Base-by-base conservation (phyloP, 257 asterid genomes). In the Penstemon barbatus region DNA sequence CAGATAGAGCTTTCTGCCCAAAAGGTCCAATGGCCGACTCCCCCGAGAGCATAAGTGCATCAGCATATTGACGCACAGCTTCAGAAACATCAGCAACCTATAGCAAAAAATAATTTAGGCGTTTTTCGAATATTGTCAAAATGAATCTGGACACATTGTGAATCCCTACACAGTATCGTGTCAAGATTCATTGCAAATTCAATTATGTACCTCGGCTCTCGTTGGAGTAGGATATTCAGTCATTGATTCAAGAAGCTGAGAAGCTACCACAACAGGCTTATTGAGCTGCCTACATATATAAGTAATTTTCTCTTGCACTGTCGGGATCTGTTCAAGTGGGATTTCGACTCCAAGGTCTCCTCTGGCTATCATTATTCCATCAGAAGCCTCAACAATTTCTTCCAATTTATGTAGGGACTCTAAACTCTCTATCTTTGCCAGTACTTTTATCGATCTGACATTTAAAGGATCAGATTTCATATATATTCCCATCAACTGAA, bases 261-360 rank as follows among this genome's bases (percentile, higher is more conserved):
- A 91, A 58, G 97, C 96, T 15, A 88, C 90, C 7, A 91, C 77
- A 13, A 86, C 96, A 1, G 96, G 97, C 87, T 86, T 90, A 78
- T 86, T 90, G 25, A 85, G 84, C 82, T 85, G 91, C 69, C 95
- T 80, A 79, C 97, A 88, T 19, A 84, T 69, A 46, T 68, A 66
- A 56, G 81, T 78, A 39, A 91, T 91, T 68, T 82, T 60, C 66
- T 85, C 84, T 70, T 91, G 97, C 67, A 86, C 86, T 11, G 89
- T 69, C 11, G 97, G 97, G 50, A 91, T 88, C 83, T 88, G 90
- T 77, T 86, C 97, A 6, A 88, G 79, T 49, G 96, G 96, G 63
- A 91, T 82, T 75, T 91, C 96, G 46, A 88, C 97, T 63, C 97
- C 97, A 58, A 91, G 95, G 78, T 91, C 97, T 57, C 97, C 96